Evolutionary conservation across 2,329 filamentous ascomycete species (phyloP).

Genomic region (Alternaria postmessia): DNA sequence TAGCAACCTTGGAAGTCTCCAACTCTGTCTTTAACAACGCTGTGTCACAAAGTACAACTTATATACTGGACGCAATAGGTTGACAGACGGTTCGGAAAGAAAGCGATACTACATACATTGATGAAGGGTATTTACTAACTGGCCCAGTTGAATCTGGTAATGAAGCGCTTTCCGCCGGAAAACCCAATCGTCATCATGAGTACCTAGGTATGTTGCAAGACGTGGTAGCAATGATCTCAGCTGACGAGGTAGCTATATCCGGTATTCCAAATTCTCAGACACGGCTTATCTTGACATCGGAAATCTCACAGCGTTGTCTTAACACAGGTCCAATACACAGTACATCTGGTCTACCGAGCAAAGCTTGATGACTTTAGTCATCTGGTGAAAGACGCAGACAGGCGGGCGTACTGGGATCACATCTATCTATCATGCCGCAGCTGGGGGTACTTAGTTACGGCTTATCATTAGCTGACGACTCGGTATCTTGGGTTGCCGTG

Average conservation of each 20-base stretch:
- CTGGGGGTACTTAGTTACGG: background rate
- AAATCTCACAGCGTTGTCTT: background rate
- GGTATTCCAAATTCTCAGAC: background rate
- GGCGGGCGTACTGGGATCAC: background rate
- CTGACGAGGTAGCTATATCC: background rate
- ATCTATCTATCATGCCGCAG: background rate
- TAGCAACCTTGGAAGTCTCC: background rate
- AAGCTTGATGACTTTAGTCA: background rate
- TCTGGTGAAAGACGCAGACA: background rate
- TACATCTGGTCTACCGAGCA: background rate
- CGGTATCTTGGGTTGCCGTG: background rate
- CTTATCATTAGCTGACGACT: background rate
- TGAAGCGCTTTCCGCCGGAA: background rate
- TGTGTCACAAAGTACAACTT: background rate
- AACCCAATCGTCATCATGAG: background rate
- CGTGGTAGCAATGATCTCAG: background rate
- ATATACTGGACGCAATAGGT: background rate
- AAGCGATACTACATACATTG: background rate
- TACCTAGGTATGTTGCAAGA: background rate
- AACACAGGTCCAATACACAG: background rate
- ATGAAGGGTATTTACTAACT: background rate
- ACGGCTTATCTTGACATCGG: background rate
- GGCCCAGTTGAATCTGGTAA: background rate
- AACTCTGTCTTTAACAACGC: background rate
- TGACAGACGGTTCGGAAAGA: background rate